Evolutionary conservation across 1,139 yeast genomes (phyloP).

Genomic region (Kluyveromyces marxianus): DNA sequence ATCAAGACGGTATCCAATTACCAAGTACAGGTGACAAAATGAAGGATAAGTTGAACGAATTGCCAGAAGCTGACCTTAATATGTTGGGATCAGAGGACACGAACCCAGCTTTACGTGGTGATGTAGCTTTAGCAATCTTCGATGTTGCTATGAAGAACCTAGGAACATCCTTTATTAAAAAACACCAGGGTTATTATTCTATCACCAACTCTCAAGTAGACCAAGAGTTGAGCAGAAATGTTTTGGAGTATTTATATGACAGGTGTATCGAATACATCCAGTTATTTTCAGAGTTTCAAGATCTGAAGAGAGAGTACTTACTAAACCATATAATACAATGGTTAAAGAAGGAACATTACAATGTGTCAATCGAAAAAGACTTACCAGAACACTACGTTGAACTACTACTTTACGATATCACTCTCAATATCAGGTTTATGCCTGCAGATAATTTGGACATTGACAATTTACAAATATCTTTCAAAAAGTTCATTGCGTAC

Average conservation of each 20-base stretch:
- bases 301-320: slow-evolving; percentile 61
- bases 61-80: slow-evolving; percentile 84
- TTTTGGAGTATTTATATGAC: slow-evolving; percentile 34
- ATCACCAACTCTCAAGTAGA: slow-evolving; percentile 19
- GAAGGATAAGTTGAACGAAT: slow-evolving; percentile 55
- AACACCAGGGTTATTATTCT: slow-evolving; percentile 28
- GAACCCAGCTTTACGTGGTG: slow-evolving; percentile 88
- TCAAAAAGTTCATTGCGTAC: slow-evolving; percentile 63
- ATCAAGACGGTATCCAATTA: slow-evolving; percentile 40
- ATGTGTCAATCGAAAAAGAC: slow-evolving; percentile 15
- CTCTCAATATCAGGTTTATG: slow-evolving; percentile 58
- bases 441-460: slow-evolving; percentile 32
- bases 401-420: slow-evolving; percentile 49
- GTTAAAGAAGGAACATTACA: slow-evolving; percentile 33
- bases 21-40: slow-evolving; percentile 47
- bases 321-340: slow-evolving; percentile 55
- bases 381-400: slow-evolving; percentile 29
- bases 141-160: slow-evolving; percentile 61
- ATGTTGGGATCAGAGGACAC: slow-evolving; percentile 80
- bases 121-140: slow-evolving; percentile 73
- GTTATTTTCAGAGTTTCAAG: slow-evolving; percentile 59
- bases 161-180: slow-evolving; percentile 24
- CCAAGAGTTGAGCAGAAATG: slow-evolving; percentile 22
- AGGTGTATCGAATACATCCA: slow-evolving; percentile 42
- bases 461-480: slow-evolving; percentile 56